Evolutionary conservation across 2,329 filamentous ascomycete species (phyloP).

Genomic region (Lecanicillium sp.): DNA sequence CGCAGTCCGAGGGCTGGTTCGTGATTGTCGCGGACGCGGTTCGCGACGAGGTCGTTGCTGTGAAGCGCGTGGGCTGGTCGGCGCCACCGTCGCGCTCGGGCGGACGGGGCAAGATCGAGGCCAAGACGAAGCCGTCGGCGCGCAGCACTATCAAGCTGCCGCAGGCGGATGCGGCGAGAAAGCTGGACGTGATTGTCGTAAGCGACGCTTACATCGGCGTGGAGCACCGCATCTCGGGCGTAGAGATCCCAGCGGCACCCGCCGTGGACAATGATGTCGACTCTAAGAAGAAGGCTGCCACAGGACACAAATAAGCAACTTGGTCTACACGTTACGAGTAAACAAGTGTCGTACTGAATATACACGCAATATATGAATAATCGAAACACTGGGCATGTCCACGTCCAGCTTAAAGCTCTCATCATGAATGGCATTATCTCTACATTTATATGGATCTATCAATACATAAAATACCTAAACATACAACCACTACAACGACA

Average conservation of each 20-base stretch:
- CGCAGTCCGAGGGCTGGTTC: slow-evolving; percentile 92
- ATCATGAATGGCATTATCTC: too few species aligned
- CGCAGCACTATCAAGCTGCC: slow-evolving; percentile 53
- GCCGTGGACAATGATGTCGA: slow-evolving; percentile 42
- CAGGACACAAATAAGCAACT: slow-evolving; percentile 11
- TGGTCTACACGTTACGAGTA: neutral
- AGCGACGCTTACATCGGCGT: slow-evolving; percentile 87
- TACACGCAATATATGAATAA: too few species aligned
- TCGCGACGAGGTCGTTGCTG: slow-evolving; percentile 70
- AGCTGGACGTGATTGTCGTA: slow-evolving; percentile 67
- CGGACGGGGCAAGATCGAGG: slow-evolving; percentile 26
- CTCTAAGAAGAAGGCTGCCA: slow-evolving; percentile 30
- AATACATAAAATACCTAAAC: too few species aligned
- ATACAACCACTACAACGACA: too few species aligned
- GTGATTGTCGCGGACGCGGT: slow-evolving; percentile 63
- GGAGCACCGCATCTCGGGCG: slow-evolving; percentile 43
- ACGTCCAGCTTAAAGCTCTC: too few species aligned
- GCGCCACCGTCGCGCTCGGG: slow-evolving; percentile 18
- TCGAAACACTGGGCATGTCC: too few species aligned
- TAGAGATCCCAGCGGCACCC: slow-evolving; percentile 47
- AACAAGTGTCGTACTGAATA: too few species aligned
- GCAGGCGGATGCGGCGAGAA: slow-evolving; percentile 43
- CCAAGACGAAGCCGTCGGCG: slow-evolving; percentile 44
- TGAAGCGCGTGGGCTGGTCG: slow-evolving; percentile 80
- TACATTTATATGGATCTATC: too few species aligned